Base-by-base conservation (phyloP, 2,329 filamentous ascomycete genomes). In the Domatiomyces globalis region DNA sequence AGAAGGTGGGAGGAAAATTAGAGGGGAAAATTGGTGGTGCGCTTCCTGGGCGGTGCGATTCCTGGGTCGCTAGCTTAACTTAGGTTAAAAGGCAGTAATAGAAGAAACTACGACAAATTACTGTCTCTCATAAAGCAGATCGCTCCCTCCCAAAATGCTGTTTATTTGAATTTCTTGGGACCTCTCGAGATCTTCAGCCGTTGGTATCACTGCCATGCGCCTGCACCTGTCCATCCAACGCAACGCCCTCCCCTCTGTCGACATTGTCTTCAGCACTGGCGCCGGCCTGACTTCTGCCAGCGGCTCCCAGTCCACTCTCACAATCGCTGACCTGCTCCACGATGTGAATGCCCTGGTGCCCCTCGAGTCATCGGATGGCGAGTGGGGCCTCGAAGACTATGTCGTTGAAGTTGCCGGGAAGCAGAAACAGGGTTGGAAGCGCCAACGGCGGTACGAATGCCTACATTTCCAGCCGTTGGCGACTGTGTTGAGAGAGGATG, bases 301-400 rank as follows among this genome's bases (percentile, higher is more conserved):
- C 59, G 60, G 57, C 67, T 48, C 57, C 63, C 52, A 73, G 49
- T 71, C 73, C 12, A 75, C 81, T 45, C 75, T 80, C 48, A 94
- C 87, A 1, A 75, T 95, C 54, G 77, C 85, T 27, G 80, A 84
- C 58, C 77, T 95, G 1, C 73, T 95, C 39, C 80, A 85, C 56
- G 78, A 87, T 54, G 73, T 95, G 58, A 89, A 94, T 67, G 79
- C 85, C 44, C 75, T 85, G 15, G 72, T 95, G 1, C 88, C 89
- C 0, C 78, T 96, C 0, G 88, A 95, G 69, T 81, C 82, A 51
- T 75, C 75, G 43, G 67, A 66, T 46, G 67, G 69, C 7, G 65
- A 87, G 54, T 95, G 87, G 87, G 87, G 87, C 0, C 69, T 95
- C 2, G 89, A 95, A 62, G 87, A 95, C 64, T 96, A 96, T 66